Percentiles rank a stretch among this genome's conserved stretches.
Conservation (phyloP, 192 early-diverging fungal genomes). For the Glomus cerebriforme region DNA sequence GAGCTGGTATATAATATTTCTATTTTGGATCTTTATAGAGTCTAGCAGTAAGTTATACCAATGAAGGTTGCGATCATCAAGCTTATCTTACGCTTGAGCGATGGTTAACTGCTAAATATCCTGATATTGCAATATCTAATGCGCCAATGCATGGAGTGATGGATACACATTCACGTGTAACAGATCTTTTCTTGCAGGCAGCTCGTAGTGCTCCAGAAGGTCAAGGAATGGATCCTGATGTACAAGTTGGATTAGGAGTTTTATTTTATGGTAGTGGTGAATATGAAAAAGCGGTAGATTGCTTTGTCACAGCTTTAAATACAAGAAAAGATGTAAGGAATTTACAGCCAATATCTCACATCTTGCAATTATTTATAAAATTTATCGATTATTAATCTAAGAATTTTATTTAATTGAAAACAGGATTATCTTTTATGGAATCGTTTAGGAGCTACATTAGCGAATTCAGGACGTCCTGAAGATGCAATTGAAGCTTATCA, state of each 20-base stretch:
- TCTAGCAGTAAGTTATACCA: conserved; percentile 95
- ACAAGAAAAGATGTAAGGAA: conserved; percentile 49
- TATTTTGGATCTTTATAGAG: conserved; percentile 40
- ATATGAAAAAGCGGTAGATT: conserved; percentile 96
- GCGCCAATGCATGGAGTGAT: conserved; percentile 7
- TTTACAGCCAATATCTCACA: no score
- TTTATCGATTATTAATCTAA: no score
- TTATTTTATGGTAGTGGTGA: conserved; percentile 91
- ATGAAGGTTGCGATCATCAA: conserved; percentile 88
- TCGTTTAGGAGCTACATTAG: conserved; percentile 94
- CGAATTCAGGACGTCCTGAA: conserved; percentile 76
- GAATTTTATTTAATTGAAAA: no score
- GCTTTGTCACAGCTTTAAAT: conserved; percentile 89
- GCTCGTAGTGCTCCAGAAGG: conserved; percentile 62
- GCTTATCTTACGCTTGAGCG: conserved; percentile 88
- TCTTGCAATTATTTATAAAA: no score
- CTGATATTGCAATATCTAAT: conserved; percentile 48
- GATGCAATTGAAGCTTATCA: conserved; percentile 94
- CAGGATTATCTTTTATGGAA: conserved; percentile 96
- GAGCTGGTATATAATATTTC: background rate
- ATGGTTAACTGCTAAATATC: conserved; percentile 85
- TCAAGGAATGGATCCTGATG: conserved; percentile 78
- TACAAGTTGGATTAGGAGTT: conserved; percentile 94
- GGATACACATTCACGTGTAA: conserved; percentile 65
- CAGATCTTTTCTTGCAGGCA: conserved; percentile 79